phyloP scores from a whole-genome alignment of 2,329 filamentous ascomycete genomes.

The Venturia pyrina region DNA sequence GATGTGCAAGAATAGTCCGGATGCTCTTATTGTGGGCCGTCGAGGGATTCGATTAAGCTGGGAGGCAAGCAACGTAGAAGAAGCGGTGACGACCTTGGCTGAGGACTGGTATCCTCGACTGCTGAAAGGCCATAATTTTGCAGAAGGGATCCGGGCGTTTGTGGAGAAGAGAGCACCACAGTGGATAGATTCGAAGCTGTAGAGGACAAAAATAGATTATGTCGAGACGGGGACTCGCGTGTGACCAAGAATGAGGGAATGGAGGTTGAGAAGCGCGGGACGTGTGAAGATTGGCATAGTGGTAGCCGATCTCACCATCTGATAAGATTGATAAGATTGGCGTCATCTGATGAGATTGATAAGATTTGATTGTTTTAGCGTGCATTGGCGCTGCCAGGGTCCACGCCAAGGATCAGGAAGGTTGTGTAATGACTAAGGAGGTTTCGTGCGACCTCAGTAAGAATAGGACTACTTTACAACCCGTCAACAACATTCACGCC shows the following conservation, averaged over 20 bases:
- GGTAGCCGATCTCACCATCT: not conserved
- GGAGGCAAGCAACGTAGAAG: slow-evolving; percentile 16
- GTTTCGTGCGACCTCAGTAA: not conserved
- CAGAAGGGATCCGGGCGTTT: slow-evolving; percentile 65
- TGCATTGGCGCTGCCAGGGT: not conserved
- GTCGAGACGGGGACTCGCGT: not conserved
- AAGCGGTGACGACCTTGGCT: slow-evolving; percentile 38
- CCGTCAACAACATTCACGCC: not conserved
- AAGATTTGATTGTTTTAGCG: not conserved
- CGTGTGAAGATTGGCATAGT: not conserved
- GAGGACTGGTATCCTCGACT: slow-evolving; percentile 51
- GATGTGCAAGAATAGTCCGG: slow-evolving; percentile 17
- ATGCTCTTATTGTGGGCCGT: slow-evolving; percentile 17
- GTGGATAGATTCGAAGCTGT: slow-evolving; percentile 46
- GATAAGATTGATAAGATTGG: not conserved
- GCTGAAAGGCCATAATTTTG: slow-evolving; percentile 60
- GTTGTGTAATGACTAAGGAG: not conserved
- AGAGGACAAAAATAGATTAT: not conserved
- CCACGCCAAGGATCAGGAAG: no score
- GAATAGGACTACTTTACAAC: not conserved
- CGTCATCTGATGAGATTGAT: no score
- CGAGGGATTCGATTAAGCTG: slow-evolving; percentile 17
- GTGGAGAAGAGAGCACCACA: slow-evolving; percentile 62
- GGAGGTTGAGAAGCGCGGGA: not conserved
- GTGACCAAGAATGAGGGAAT: not conserved